Evolutionary conservation across 83 land plant species (phyloP).

Genomic region (Larix sibirica): DNA sequence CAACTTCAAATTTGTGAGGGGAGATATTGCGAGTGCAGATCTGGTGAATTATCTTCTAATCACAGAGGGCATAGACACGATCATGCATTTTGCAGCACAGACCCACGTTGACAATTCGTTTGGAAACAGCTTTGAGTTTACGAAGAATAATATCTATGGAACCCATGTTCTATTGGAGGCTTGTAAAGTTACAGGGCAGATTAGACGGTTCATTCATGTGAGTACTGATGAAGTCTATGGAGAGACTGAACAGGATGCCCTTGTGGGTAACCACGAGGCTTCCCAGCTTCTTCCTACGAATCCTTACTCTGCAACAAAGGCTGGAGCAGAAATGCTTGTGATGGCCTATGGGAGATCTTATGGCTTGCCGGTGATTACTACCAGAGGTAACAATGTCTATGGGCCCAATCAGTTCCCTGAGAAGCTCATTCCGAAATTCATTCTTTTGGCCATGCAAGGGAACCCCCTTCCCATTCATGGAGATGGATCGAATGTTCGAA

Average conservation of each 20-base stretch:
- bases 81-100: constrained; percentile 77
- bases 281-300: constrained; percentile 36
- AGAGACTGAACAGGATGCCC: constrained; percentile 52
- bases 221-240: constrained; percentile 70
- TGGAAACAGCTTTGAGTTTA: constrained; percentile 72
- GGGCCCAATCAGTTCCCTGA: constrained; percentile 37
- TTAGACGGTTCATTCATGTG: constrained; percentile 66
- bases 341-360: constrained; percentile 76
- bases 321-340: constrained; percentile 81
- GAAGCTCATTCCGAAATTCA: constrained; percentile 35
- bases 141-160: constrained; percentile 69
- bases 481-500: constrained; percentile 66
- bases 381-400: constrained; percentile 34
- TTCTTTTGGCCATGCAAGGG: constrained; percentile 42
- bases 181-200: constrained; percentile 65
- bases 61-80: constrained; percentile 70
- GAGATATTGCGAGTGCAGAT: constrained; percentile 71
- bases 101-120: constrained; percentile 77
- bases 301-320: constrained; percentile 73
- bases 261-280: constrained; percentile 69
- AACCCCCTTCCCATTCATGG: constrained; percentile 62
- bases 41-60: constrained; percentile 68
- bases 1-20: constrained; percentile 74
- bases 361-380: constrained; percentile 30
- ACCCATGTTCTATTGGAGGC: constrained; percentile 77